phyloP scores from a whole-genome alignment of 164 flowering plant species.

The Vitis amurensis region DNA sequence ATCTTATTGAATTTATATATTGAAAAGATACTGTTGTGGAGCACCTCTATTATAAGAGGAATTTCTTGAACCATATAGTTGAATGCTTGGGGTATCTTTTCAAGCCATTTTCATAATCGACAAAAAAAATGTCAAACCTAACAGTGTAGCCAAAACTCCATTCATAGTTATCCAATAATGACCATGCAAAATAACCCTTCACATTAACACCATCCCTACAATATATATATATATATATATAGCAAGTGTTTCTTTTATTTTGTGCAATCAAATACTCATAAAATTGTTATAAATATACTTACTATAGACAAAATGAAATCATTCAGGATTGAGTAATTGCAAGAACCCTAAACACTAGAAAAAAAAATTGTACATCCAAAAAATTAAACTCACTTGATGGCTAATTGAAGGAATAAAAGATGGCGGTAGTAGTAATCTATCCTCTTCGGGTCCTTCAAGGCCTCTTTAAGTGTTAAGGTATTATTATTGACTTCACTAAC shows the following conservation, averaged over 20 bases:
- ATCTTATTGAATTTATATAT: no score
- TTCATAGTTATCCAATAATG: slow-evolving; percentile 28
- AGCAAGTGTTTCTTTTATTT: background rate
- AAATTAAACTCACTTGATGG: slow-evolving; percentile 25
- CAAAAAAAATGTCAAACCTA: slow-evolving; percentile 23
- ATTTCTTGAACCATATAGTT: slow-evolving; percentile 24
- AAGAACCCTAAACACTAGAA: no score
- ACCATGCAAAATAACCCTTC: slow-evolving; percentile 27
- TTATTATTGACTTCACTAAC: no score
- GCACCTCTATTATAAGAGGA: slow-evolving; percentile 1
- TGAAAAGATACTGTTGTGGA: no score
- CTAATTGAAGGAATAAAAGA: slow-evolving; percentile 19
- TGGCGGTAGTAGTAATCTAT: slow-evolving; percentile 22
- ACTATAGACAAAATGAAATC: no score
- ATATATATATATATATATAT: no score
- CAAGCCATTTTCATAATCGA: slow-evolving; percentile 17
- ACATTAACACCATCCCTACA: slow-evolving; percentile 23
- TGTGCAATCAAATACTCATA: background rate
- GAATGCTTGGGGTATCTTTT: slow-evolving; percentile 20
- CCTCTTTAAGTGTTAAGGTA: no score
- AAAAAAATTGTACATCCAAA: background rate
- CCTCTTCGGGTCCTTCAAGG: no score
- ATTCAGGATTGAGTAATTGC: no score
- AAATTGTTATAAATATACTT: background rate
- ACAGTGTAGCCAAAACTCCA: slow-evolving; percentile 28